Evolutionary conservation across 2,329 filamentous ascomycete species (phyloP), one percentile per base, ranked within the genome.

Genomic region (Boeremia exigua): DNA sequence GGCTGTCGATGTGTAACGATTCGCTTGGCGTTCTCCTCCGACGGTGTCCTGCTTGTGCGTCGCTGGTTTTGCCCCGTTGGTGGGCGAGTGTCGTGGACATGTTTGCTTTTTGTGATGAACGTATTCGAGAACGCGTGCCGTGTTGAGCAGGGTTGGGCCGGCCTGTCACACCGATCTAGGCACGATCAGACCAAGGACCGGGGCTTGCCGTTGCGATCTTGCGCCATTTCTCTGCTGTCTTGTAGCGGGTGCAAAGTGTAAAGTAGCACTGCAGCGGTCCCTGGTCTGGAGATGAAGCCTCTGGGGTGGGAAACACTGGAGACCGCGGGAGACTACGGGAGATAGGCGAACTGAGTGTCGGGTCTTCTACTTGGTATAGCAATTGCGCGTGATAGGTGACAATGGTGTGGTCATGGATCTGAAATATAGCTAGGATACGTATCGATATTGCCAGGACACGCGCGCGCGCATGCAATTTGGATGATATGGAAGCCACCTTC

Each of bases 41-140:
- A 23, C 19, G 5, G 3, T 23, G 3, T 23, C 3, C 19, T 23
- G 19, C 19, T 30, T 23, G 3, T 10, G 36, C 25, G 17, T 43
- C 39, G 47, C 47, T 17, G 36, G 14, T 38, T 47, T 28, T 51
- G 42, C 47, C 38, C 42, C 14, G 9, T 47, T 48, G 28, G 47
- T 51, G 30, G 19, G 9, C 23, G 17, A 11, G 37, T n/a, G 38
- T 10, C 6, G 25, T 43, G 42, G 50, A 48, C 12, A 37, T 51
- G 37, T 51, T 56, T 56, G 53, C 53, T 56, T 56, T 56, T 56
- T 56, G 47, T 51, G 53, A 56, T 43, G 53, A 56, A 50, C 47
- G 25, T 27, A 34, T 36, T 49, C 25, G 14, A 25, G 33, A 52
- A 46, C 34, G 23, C 11, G 44, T 42, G 36, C 10, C 36, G 14